Percentiles rank a stretch among this genome's conserved stretches.
These are phyloP conservation scores for Colletotrichum cuscutae DNA, from an alignment of 2,329 filamentous ascomycete genomes.

Conservation along the genomic window DNA sequence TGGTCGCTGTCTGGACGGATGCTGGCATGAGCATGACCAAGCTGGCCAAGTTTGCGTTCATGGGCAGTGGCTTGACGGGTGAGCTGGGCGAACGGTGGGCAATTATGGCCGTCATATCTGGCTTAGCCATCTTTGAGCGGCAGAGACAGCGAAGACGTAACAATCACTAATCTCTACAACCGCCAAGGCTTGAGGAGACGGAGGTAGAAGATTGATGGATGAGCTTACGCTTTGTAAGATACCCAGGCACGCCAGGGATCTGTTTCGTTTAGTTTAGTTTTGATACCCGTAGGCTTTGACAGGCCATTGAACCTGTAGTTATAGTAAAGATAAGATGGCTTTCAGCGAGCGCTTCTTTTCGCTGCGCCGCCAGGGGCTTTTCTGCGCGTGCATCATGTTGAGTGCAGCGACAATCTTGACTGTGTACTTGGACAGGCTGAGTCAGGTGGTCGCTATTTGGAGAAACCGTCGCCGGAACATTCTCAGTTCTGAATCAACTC, in stretches of 20 bases:
- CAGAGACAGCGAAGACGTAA: constrained; percentile 19
- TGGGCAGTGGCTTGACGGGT: constrained; percentile 50
- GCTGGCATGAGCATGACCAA: constrained; percentile 47
- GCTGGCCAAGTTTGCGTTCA: constrained; percentile 50
- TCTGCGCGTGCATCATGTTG: constrained; percentile 18
- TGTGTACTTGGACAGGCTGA: background rate
- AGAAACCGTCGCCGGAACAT: background rate
- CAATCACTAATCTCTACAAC: background rate
- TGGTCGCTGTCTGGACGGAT: constrained; percentile 53
- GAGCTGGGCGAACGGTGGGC: constrained; percentile 54
- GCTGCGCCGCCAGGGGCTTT: constrained; percentile 8
- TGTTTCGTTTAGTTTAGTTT: constrained; percentile 23
- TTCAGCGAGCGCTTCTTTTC: background rate
- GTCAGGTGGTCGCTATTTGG: background rate
- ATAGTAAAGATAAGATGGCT: background rate
- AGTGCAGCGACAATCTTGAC: constrained; percentile 17
- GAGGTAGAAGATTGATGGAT: background rate
- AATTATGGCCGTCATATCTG: constrained; percentile 53
- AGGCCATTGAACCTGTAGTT: background rate
- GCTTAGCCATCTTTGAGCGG: constrained; percentile 33
- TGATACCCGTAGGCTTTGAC: constrained; percentile 10
- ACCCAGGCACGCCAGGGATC: background rate
- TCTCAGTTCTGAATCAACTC: background rate
- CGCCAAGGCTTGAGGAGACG: too few relatives aligned
- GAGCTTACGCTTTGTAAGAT: background rate